Conservation (phyloP, 192 early-diverging fungal species). For the Rhizophagus clarus region DNA sequence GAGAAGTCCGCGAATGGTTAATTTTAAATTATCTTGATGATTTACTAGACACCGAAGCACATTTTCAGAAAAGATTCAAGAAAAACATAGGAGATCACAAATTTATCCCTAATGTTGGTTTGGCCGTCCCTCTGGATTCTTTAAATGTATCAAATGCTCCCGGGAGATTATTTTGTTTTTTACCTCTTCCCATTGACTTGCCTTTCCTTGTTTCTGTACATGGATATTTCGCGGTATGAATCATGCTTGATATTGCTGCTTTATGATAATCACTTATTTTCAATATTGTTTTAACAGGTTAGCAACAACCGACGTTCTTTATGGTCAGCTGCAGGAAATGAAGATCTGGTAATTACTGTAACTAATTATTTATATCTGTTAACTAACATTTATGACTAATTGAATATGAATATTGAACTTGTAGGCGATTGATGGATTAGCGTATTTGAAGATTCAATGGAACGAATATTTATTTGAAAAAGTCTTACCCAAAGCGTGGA, state of each 20-base stretch:
- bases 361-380: neutral
- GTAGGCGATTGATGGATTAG: neutral
- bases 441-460: neutral
- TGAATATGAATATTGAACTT: too few relatives aligned
- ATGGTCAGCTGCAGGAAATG: neutral
- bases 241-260: neutral
- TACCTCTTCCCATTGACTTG: constrained; percentile 38
- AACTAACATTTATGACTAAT: neutral
- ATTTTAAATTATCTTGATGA: constrained; percentile 37
- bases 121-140: constrained; percentile 31
- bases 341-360: neutral
- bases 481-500: neutral
- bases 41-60: neutral
- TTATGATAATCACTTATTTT: neutral
- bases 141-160: constrained; percentile 8
- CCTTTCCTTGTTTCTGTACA: constrained; percentile 43
- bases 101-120: constrained; percentile 44
- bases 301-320: neutral
- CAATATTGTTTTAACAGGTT: neutral
- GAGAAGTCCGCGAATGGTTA: constrained; percentile 9
- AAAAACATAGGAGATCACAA: constrained; percentile 26
- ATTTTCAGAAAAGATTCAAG: constrained; percentile 18
- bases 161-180: constrained; percentile 42
- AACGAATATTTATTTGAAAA: constrained; percentile 1
- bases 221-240: constrained; percentile 43